Conservation (phyloP, 352 stramenopile species). For the Globisporangium emineosum region DNA sequence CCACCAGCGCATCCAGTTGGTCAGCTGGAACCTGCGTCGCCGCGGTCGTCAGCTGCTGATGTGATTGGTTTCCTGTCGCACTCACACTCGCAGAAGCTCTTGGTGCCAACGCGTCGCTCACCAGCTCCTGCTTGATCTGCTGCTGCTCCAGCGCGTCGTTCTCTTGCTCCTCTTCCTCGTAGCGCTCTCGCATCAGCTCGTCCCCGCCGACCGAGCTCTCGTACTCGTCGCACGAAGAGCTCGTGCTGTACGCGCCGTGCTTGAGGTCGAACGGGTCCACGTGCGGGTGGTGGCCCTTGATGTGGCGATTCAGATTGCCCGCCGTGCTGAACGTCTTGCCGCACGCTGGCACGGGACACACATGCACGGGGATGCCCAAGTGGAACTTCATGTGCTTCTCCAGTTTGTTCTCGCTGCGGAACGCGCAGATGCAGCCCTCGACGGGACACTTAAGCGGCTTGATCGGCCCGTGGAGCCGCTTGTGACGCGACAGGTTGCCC, state of each 20-base stretch:
- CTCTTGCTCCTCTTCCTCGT: conserved; percentile 7
- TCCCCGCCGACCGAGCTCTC: conserved; percentile 29
- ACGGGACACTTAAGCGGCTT: conserved; percentile 49
- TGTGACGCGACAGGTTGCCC: conserved; percentile 58
- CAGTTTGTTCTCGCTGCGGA: conserved; percentile 56
- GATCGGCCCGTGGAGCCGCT: conserved; percentile 51
- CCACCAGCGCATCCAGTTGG: conserved; percentile 38
- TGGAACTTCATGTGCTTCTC: conserved; percentile 70
- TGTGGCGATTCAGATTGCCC: conserved; percentile 58
- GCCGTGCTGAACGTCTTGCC: conserved; percentile 62
- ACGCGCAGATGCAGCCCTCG: conserved; percentile 42
- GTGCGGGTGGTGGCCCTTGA: conserved; percentile 49
- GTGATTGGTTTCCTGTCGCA: background rate
- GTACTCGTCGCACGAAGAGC: conserved; percentile 22
- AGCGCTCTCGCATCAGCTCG: conserved; percentile 14
- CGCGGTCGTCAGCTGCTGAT: background rate
- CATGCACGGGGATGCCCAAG: conserved; percentile 41
- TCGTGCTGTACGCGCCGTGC: conserved; percentile 3
- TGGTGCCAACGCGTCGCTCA: background rate
- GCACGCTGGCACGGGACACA: conserved; percentile 36
- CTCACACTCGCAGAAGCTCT: background rate
- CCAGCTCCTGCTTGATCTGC: background rate
- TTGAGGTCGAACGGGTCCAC: conserved; percentile 21
- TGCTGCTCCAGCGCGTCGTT: background rate
- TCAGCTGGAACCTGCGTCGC: no score